Evolutionary conservation across 495 filamentous ascomycete genomes (phyloP).

Genomic region (Gamarada debralockiae): DNA sequence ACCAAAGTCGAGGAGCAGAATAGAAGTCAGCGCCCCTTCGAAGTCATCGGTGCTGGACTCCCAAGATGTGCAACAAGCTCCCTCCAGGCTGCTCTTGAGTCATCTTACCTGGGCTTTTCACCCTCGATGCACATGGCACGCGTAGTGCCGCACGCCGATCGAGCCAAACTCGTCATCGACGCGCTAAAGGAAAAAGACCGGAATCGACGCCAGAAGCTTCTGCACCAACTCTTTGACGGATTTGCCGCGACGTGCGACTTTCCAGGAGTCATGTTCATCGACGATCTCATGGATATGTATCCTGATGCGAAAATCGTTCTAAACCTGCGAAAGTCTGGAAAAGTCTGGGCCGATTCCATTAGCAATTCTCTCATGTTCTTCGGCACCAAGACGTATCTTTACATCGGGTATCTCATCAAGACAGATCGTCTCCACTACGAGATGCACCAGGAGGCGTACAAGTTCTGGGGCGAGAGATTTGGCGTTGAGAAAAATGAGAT

Average conservation of each 20-base stretch:
- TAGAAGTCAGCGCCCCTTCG: conserved; percentile 3
- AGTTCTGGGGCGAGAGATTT: not conserved
- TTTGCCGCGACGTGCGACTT: conserved; percentile 24
- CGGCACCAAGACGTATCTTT: conserved; percentile 11
- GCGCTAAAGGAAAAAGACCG: conserved; percentile 20
- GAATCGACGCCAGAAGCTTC: conserved; percentile 21
- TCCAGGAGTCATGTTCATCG: conserved; percentile 23
- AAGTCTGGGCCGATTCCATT: conserved; percentile 11
- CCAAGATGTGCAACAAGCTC: conserved; percentile 25
- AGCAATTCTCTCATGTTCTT: conserved; percentile 18
- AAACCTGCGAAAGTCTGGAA: conserved; percentile 21
- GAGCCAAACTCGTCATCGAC: conserved; percentile 7
- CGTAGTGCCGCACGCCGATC: conserved; percentile 9
- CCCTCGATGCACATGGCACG: conserved; percentile 27
- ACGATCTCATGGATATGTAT: conserved; percentile 35
- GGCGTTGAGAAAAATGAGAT: not conserved
- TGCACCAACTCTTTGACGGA: conserved; percentile 24
- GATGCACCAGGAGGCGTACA: not conserved
- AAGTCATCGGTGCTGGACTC: conserved; percentile 26
- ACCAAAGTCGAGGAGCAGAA: not conserved
- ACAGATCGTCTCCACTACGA: not conserved
- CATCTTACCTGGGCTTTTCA: conserved; percentile 9
- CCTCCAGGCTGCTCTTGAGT: conserved; percentile 26
- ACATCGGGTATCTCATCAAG: not conserved
- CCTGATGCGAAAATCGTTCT: conserved; percentile 30